Evolutionary conservation across 208 protist genomes (phyloP).

Genomic region (Crithidia sp.): DNA sequence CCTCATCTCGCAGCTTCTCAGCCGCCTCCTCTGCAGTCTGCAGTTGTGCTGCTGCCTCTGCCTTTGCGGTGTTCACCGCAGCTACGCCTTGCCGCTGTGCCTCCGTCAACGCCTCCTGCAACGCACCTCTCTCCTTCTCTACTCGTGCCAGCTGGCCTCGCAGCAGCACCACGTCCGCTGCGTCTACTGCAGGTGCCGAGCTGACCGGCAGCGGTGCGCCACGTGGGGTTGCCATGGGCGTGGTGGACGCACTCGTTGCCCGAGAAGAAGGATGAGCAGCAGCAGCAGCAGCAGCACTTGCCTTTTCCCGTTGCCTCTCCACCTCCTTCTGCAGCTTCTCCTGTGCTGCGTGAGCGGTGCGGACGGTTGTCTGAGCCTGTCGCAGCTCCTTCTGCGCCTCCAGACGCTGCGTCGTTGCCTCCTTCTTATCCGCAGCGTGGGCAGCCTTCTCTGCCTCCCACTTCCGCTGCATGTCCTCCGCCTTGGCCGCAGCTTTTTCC

Average conservation of each 20-base stretch:
- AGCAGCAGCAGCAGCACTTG: neutral
- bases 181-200: neutral
- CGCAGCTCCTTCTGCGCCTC: constrained; percentile 23
- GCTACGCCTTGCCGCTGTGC: constrained; percentile 14
- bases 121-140: constrained; percentile 10
- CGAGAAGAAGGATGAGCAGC: neutral
- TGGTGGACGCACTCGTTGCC: constrained; percentile 1
- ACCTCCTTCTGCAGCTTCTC: constrained; percentile 30
- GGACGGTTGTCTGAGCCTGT: constrained; percentile 8
- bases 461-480: constrained; percentile 17
- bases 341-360: constrained; percentile 16
- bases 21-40: neutral
- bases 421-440: constrained; percentile 11
- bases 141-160: constrained; percentile 5
- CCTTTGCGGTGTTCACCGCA: neutral
- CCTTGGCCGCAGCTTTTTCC: constrained; percentile 10
- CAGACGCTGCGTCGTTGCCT: neutral
- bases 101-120: constrained; percentile 18
- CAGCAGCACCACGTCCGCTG: constrained; percentile 9
- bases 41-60: too few relatives aligned
- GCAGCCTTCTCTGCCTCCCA: constrained; percentile 20
- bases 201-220: neutral
- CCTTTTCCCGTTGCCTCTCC: constrained; percentile 23
- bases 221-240: constrained; percentile 13
- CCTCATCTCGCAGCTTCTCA: neutral